A percentile compares a stretch with the other conserved stretches of the same genome.
Evolutionary conservation across 2,329 filamentous ascomycete genomes (phyloP).

Genomic region (Clarireedia hainanense): DNA sequence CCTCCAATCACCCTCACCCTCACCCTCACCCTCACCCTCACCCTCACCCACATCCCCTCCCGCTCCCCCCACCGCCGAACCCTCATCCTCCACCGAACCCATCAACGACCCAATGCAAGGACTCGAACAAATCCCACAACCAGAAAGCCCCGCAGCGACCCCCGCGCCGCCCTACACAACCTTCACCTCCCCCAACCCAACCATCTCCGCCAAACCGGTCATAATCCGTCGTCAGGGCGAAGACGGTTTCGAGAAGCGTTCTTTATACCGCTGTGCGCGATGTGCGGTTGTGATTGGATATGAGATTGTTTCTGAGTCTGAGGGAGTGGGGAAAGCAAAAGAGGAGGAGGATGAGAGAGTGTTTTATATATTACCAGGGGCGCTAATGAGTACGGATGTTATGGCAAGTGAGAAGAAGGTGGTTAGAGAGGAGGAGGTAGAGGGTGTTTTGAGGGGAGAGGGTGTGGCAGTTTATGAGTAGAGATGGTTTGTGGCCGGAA

Average conservation of each 20-base stretch:
- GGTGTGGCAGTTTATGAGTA: constrained; percentile 31
- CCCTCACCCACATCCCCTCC: background rate
- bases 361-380: constrained; percentile 54
- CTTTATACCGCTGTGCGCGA: constrained; percentile 48
- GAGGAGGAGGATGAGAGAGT: constrained; percentile 34
- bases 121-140: no score
- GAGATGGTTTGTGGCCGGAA: background rate
- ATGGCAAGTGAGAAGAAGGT: constrained; percentile 32
- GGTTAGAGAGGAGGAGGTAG: constrained; percentile 30
- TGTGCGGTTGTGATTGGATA: constrained; percentile 57
- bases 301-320: constrained; percentile 41
- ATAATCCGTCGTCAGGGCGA: constrained; percentile 28
- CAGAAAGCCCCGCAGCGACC: constrained; percentile 3
- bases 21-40: background rate
- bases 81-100: background rate
- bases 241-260: constrained; percentile 62
- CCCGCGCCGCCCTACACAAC: constrained; percentile 12
- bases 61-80: background rate
- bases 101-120: no score
- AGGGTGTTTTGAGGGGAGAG: constrained; percentile 21
- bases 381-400: constrained; percentile 48
- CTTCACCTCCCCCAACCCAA: background rate
- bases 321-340: constrained; percentile 13
- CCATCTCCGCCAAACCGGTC: background rate
- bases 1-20: background rate